Evolutionary conservation across 1,284 basidiomycete genomes (phyloP).

Genomic region (Ustilago bromivora): DNA sequence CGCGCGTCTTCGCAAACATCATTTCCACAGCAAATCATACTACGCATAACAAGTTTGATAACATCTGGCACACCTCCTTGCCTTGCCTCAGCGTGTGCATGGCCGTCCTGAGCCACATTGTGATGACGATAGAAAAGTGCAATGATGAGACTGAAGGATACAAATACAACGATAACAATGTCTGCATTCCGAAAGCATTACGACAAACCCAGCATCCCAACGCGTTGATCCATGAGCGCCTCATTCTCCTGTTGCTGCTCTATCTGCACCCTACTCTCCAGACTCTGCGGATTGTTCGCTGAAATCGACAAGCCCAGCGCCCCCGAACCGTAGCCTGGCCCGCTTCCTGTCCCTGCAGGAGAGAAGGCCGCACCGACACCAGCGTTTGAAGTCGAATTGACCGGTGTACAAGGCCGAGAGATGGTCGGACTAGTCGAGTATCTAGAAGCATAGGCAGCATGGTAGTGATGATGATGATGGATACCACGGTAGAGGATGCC

Average conservation of each 20-base stretch:
- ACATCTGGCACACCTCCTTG: not conserved
- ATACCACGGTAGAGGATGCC: slow-evolving; percentile 25
- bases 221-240: slow-evolving; percentile 43
- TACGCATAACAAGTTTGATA: not conserved
- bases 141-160: slow-evolving; percentile 1
- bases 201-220: slow-evolving; percentile 45
- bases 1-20: too few relatives aligned
- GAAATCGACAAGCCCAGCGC: slow-evolving; percentile 48
- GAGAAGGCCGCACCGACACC: slow-evolving; percentile 25
- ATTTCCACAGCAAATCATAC: not conserved
- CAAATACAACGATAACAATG: slow-evolving; percentile 10
- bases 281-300: slow-evolving; percentile 35
- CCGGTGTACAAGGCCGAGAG: slow-evolving; percentile 39
- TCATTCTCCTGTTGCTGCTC: slow-evolving; percentile 44
- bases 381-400: slow-evolving; percentile 11
- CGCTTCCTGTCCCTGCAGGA: slow-evolving; percentile 40
- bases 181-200: slow-evolving; percentile 2
- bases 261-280: slow-evolving; percentile 24
- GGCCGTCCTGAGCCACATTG: not conserved
- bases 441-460: slow-evolving; percentile 15
- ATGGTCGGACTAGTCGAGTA: slow-evolving; percentile 48
- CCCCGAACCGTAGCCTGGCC: slow-evolving; percentile 54
- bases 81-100: not conserved
- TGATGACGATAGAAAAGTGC: not conserved
- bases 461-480: slow-evolving; percentile 21